These are phyloP conservation scores for Starmerella vitae DNA, from an alignment of 805 yeast species.

Conservation along the genomic window DNA sequence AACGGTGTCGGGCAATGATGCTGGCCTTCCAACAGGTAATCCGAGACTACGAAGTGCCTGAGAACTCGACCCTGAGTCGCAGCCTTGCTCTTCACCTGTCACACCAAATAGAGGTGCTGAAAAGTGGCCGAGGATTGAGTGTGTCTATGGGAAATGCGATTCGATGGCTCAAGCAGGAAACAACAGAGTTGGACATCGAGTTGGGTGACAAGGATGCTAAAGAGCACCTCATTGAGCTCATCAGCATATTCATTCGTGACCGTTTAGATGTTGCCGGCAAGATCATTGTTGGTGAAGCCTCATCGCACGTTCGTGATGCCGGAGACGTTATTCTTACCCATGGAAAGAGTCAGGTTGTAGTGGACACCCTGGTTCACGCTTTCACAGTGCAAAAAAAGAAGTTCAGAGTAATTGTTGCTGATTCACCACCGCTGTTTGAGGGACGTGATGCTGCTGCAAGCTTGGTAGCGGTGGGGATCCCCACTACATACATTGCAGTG, in stretches of 20 bases:
- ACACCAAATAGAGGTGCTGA: conserved; percentile 84
- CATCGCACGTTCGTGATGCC: conserved; percentile 52
- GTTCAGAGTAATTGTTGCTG: conserved; percentile 76
- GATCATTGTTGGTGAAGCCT: conserved; percentile 69
- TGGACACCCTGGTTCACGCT: conserved; percentile 59
- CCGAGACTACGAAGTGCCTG: conserved; percentile 69
- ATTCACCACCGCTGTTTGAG: conserved; percentile 87
- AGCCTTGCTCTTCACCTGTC: conserved; percentile 77
- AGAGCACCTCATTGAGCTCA: conserved; percentile 43
- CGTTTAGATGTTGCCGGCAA: conserved; percentile 71
- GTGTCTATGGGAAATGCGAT: conserved; percentile 96
- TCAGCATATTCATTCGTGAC: conserved; percentile 72
- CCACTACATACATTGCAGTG: conserved; percentile 64
- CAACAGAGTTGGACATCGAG: conserved; percentile 67
- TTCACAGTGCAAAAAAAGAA: conserved; percentile 42
- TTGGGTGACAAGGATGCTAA: conserved; percentile 56
- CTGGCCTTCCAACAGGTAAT: conserved; percentile 72
- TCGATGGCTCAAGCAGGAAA: conserved; percentile 92
- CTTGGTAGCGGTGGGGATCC: conserved; percentile 50
- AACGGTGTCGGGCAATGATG: conserved; percentile 74
- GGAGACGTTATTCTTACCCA: conserved; percentile 73
- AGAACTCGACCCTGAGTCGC: conserved; percentile 71
- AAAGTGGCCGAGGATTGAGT: conserved; percentile 79
- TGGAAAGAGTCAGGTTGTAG: conserved; percentile 77
- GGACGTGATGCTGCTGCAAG: conserved; percentile 65